phyloP scores from a whole-genome alignment of 371 early-diverging fungal species.

The Encephalitozoon hellem region DNA sequence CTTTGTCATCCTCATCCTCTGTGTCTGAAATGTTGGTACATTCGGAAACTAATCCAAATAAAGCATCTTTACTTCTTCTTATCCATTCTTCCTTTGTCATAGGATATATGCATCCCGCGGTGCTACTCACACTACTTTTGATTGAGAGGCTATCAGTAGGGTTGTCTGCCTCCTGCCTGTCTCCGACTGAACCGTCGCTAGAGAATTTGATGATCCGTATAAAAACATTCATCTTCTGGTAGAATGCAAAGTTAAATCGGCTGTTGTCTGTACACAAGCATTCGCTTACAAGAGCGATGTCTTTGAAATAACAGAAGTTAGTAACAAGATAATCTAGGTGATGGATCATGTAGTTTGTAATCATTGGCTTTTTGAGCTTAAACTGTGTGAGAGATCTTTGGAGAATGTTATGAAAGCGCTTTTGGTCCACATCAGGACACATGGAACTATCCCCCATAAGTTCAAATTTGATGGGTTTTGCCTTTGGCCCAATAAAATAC shows the following conservation, averaged over 20 bases:
- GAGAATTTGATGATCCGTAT: slow-evolving; percentile 6
- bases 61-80: neutral
- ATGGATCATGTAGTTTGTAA: slow-evolving; percentile 19
- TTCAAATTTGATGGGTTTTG: neutral
- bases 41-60: neutral
- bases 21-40: neutral
- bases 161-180: neutral
- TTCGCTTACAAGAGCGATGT: slow-evolving; percentile 27
- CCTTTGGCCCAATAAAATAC: neutral
- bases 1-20: neutral
- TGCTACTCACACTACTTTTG: no score
- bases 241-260: slow-evolving; percentile 24
- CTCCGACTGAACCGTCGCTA: neutral
- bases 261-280: slow-evolving; percentile 25
- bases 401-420: slow-evolving; percentile 3
- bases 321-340: slow-evolving; percentile 37
- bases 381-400: slow-evolving; percentile 11
- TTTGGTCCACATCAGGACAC: slow-evolving; percentile 1
- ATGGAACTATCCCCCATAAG: neutral
- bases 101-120: neutral
- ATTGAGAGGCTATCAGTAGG: neutral
- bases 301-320: slow-evolving; percentile 40
- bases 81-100: slow-evolving; percentile 2
- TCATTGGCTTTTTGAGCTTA: slow-evolving; percentile 3
- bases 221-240: neutral